These are phyloP conservation scores for Sclerotinia nivalis DNA, from an alignment of 2,329 filamentous ascomycete species.

Conservation along the genomic window DNA sequence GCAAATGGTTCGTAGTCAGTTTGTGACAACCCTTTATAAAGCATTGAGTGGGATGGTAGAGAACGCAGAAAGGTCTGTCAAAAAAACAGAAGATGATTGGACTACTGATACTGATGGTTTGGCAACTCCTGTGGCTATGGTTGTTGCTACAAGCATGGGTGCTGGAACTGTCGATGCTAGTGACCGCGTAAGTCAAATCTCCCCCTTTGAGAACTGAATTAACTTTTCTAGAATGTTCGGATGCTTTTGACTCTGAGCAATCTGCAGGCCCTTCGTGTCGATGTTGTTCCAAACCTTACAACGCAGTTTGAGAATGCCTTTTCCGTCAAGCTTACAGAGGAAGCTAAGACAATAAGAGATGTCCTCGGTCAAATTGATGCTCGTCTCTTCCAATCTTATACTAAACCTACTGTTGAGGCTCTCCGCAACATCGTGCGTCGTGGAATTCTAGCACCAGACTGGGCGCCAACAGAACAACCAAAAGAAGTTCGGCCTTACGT, in stretches of 20 bases:
- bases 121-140: constrained; percentile 38
- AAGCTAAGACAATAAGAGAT: constrained; percentile 87
- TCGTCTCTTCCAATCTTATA: constrained; percentile 90
- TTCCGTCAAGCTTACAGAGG: constrained; percentile 89
- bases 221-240: constrained; percentile 70
- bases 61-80: constrained; percentile 78
- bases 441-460: constrained; percentile 70
- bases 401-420: constrained; percentile 68
- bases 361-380: constrained; percentile 88
- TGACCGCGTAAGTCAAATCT: constrained; percentile 49
- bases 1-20: constrained; percentile 87
- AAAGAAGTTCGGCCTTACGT: constrained; percentile 82
- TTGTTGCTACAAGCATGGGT: constrained; percentile 45
- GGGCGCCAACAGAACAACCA: constrained; percentile 68
- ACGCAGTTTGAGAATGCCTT: constrained; percentile 92
- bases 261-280: constrained; percentile 76
- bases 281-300: constrained; percentile 85
- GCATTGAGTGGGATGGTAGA: constrained; percentile 94
- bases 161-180: constrained; percentile 54
- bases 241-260: constrained; percentile 95
- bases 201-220: constrained; percentile 31
- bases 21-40: constrained; percentile 92
- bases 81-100: constrained; percentile 51
- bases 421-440: constrained; percentile 69
- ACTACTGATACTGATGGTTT: constrained; percentile 40